Percentiles rank a stretch among this genome's conserved stretches.
These are phyloP conservation scores for Solanum pimpinellifolium DNA, from an alignment of 257 asterid genomes.

Conservation along the genomic window DNA sequence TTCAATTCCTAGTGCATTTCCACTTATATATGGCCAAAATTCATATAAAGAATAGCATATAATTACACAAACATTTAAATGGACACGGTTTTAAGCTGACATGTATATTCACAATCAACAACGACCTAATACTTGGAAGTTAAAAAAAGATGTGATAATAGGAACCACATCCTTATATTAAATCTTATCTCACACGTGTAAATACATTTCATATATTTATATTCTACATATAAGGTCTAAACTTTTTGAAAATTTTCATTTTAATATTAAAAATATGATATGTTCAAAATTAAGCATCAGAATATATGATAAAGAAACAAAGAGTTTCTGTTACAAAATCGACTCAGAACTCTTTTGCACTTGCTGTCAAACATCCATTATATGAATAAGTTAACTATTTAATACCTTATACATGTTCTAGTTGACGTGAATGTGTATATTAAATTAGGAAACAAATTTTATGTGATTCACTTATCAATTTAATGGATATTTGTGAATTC, in stretches of 20 bases:
- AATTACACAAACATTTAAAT: background rate
- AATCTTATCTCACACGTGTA: background rate
- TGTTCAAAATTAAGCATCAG: background rate
- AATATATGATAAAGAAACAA: background rate
- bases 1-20: background rate
- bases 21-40: background rate
- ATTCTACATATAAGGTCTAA: background rate
- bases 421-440: background rate
- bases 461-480: background rate
- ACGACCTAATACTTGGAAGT: background rate
- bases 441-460: background rate
- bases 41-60: background rate
- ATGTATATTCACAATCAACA: background rate
- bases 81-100: background rate
- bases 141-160: background rate
- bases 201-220: background rate
- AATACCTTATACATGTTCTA: background rate
- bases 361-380: background rate
- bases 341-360: background rate
- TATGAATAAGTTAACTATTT: background rate
- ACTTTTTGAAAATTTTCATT: background rate
- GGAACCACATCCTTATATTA: background rate
- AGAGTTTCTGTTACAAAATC: background rate
- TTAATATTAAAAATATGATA: background rate
- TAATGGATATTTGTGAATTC: background rate